Percentiles rank a stretch among this genome's conserved stretches.
phyloP scores from a whole-genome alignment of 2,329 filamentous ascomycete species.

The Alternaria sp. region DNA sequence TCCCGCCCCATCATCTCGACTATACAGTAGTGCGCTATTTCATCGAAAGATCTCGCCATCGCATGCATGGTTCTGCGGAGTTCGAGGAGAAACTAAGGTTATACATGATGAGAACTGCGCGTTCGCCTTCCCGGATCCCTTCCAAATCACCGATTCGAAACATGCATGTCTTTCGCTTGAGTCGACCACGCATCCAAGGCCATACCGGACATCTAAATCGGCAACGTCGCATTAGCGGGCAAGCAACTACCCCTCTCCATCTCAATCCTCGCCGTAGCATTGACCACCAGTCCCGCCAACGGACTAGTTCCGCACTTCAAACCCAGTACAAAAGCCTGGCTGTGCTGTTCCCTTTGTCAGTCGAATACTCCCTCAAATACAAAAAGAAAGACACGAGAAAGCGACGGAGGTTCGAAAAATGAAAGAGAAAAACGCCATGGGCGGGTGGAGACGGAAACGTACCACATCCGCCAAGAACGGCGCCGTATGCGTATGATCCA shows the following conservation, averaged over 20 bases:
- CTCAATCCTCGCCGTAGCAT: conserved; percentile 30
- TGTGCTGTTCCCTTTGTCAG: background rate
- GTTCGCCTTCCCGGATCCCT: background rate
- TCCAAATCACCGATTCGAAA: background rate
- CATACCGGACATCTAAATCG: background rate
- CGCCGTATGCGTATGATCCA: conserved; percentile 34
- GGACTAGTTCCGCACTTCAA: conserved; percentile 30
- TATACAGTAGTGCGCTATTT: background rate
- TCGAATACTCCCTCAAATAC: background rate
- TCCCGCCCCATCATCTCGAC: background rate
- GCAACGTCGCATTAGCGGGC: conserved; percentile 24
- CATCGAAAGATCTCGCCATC: too few species aligned
- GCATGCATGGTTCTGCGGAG: background rate
- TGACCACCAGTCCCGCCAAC: conserved; percentile 23
- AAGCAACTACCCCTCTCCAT: conserved; percentile 20
- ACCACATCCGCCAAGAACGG: conserved; percentile 28
- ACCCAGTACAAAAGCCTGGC: conserved; percentile 27
- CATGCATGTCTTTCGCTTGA: background rate
- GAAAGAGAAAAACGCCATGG: too few species aligned
- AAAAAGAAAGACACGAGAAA: background rate
- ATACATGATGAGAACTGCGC: background rate
- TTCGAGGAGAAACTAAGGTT: background rate
- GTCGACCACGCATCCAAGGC: too few species aligned
- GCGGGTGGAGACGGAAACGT: too few species aligned
- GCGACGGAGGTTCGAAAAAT: background rate